Percentiles rank a stretch among this genome's conserved stretches.
phyloP scores from a whole-genome alignment of 768 basidiomycete species.

The Thelephora ganbajun region DNA sequence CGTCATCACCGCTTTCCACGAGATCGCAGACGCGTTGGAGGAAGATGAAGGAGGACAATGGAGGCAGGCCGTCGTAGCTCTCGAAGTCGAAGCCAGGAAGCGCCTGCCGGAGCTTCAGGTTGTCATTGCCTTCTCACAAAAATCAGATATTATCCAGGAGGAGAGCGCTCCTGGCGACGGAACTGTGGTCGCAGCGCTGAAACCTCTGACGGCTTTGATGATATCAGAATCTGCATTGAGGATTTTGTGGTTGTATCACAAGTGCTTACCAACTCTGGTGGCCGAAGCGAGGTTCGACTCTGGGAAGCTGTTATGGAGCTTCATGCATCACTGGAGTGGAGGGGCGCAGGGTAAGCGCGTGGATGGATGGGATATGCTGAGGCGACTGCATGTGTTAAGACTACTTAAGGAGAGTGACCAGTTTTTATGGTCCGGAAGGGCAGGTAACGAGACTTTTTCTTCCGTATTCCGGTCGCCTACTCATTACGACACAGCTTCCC shows the following conservation, averaged over 20 bases:
- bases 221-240: slow-evolving; percentile 71
- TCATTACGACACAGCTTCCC: slow-evolving; percentile 17
- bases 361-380: slow-evolving; percentile 36
- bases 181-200: slow-evolving; percentile 5
- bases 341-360: slow-evolving; percentile 15
- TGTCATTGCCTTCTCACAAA: slow-evolving; percentile 63
- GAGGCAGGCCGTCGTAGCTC: slow-evolving; percentile 17
- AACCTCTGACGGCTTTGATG: slow-evolving; percentile 37
- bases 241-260: slow-evolving; percentile 77
- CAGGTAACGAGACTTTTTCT: slow-evolving; percentile 26
- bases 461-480: neutral
- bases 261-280: slow-evolving; percentile 55
- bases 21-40: slow-evolving; percentile 30
- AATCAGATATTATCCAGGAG: slow-evolving; percentile 6
- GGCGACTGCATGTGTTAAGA: slow-evolving; percentile 67
- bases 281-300: slow-evolving; percentile 78
- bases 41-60: slow-evolving; percentile 46
- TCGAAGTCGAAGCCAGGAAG: slow-evolving; percentile 62
- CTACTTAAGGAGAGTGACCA: slow-evolving; percentile 66
- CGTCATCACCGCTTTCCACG: slow-evolving; percentile 44
- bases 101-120: slow-evolving; percentile 83
- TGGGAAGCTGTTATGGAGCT: slow-evolving; percentile 54
- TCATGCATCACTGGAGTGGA: slow-evolving; percentile 11
- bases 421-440: slow-evolving; percentile 66
- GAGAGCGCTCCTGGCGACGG: neutral